phyloP scores from a whole-genome alignment of 352 stramenopile genomes.

The Pythium plurisporium region DNA sequence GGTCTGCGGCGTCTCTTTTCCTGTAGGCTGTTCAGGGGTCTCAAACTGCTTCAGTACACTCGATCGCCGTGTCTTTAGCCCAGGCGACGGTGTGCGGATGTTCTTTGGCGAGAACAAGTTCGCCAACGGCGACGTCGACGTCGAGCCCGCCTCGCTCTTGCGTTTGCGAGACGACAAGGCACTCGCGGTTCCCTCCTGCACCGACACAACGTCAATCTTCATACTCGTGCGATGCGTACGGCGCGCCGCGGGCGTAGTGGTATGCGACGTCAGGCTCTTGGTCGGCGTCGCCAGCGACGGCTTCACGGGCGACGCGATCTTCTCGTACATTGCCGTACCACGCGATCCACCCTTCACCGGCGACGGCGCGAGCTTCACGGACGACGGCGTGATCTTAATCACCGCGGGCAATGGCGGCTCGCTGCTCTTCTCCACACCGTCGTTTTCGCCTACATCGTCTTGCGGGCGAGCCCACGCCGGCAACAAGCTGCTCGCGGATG shows the following conservation, averaged over 20 bases:
- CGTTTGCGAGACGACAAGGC: conserved; percentile 10
- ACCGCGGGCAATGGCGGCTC: conserved; percentile 2
- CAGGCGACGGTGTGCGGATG: conserved; percentile 23
- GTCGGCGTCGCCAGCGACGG: background rate
- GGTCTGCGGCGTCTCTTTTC: conserved; percentile 15
- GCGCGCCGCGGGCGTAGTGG: background rate
- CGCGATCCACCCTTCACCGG: conserved; percentile 8
- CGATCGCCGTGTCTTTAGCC: conserved; percentile 12
- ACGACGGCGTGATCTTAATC: conserved; percentile 8
- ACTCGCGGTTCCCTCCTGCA: conserved; percentile 3
- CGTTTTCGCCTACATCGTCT: background rate
- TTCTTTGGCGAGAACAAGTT: conserved; percentile 12
- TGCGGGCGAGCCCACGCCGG: background rate
- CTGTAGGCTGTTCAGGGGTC: conserved; percentile 13
- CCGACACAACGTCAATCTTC: conserved; percentile 14
- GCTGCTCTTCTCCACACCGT: background rate
- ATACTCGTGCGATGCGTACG: conserved; percentile 9
- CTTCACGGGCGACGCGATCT: conserved; percentile 6
- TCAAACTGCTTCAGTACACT: conserved; percentile 23
- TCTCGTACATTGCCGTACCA: background rate
- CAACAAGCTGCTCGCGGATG: background rate
- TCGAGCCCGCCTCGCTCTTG: conserved; percentile 14
- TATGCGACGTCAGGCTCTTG: background rate
- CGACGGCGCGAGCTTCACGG: conserved; percentile 1
- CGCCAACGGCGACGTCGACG: conserved; percentile 2